Evolutionary conservation across 805 yeast species (phyloP).

Genomic region (Torulaspora microellipsoides): DNA sequence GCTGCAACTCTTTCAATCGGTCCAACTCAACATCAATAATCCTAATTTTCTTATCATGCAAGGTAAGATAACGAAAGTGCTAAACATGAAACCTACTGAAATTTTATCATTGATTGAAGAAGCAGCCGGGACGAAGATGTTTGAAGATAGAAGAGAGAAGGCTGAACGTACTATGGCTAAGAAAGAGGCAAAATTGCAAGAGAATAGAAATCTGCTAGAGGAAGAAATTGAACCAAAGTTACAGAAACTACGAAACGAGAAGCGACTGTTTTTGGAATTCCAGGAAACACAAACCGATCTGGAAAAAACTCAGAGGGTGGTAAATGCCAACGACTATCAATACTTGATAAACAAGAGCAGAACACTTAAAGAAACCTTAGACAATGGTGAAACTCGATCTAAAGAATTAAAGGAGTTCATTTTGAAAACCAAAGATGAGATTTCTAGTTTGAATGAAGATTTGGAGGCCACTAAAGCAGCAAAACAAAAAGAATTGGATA

Average conservation of each 20-base stretch:
- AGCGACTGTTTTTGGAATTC: constrained; percentile 75
- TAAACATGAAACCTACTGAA: constrained; percentile 93
- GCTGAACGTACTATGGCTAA: constrained; percentile 89
- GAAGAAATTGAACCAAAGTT: constrained; percentile 95
- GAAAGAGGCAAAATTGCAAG: constrained; percentile 78
- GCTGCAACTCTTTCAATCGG: constrained; percentile 83
- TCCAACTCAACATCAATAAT: constrained; percentile 91
- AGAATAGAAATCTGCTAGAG: constrained; percentile 62
- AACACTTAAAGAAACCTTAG: constrained; percentile 42
- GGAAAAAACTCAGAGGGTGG: constrained; percentile 67
- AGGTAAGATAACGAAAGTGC: constrained; percentile 94
- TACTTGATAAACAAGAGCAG: constrained; percentile 39
- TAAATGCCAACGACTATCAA: constrained; percentile 71
- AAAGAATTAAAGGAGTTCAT: constrained; percentile 41
- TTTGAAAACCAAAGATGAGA: constrained; percentile 49
- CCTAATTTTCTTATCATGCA: constrained; percentile 98
- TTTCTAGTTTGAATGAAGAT: constrained; percentile 55
- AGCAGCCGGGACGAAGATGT: constrained; percentile 96
- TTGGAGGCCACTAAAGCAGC: constrained; percentile 47
- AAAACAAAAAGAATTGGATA: constrained; percentile 53
- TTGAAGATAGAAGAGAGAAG: constrained; percentile 87
- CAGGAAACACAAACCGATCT: constrained; percentile 79
- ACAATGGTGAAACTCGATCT: constrained; percentile 40
- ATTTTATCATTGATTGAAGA: constrained; percentile 89
- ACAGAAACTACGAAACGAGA: constrained; percentile 73